Evolutionary conservation across 352 stramenopile species (phyloP), one percentile per base, ranked within the genome.

Genomic region (Globisporangium megalacanthum): DNA sequence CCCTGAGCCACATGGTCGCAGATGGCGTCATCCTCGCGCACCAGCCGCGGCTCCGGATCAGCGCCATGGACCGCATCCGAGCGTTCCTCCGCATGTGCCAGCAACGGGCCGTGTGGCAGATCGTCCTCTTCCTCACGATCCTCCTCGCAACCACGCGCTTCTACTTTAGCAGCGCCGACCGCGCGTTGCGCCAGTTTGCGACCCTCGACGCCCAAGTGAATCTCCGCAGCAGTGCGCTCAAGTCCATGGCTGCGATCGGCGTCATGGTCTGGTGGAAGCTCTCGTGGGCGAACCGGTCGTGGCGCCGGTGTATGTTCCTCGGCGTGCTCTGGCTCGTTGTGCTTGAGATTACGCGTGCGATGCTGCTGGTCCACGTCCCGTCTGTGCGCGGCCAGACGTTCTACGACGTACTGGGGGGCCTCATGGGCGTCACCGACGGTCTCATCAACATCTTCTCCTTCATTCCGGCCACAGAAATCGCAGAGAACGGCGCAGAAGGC

Each of bases 101-200:
- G 63, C 80, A 90, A 59, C 77, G 77, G 22, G 77, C 80, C 49
- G 68, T 90, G 66, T 90, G 80, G 80, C 80, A 88, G 59, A 77
- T 90, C 48, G 77, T 88, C 63, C 65, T 88, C 39, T 89, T 88
- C 63, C 58, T 88, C 57, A 83, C 75, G 35, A 62, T 90, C 46
- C 19, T 61, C 45, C 64, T 76, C 39, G 65, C 42, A 13, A 57
- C 56, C 20, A 71, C 65, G n/a, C 59, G 57, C 22, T 76, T 73
- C 54, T 72, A 79, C 67, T 81, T 90, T 48, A 71, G 52, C 37
- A 68, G 68, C 4, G 73, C 77, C 46, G 74, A 77, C 61, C 59
- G 52, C 9, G 63, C 73, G 6, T 65, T 88, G 53, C 61, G 63
- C 45, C 60, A 55, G 13, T 49, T 61, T 36, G 47, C 56, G 29